These are phyloP conservation scores for Actinomortierella wolfii DNA, from an alignment of 371 early-diverging fungal genomes.

Conservation along the genomic window DNA sequence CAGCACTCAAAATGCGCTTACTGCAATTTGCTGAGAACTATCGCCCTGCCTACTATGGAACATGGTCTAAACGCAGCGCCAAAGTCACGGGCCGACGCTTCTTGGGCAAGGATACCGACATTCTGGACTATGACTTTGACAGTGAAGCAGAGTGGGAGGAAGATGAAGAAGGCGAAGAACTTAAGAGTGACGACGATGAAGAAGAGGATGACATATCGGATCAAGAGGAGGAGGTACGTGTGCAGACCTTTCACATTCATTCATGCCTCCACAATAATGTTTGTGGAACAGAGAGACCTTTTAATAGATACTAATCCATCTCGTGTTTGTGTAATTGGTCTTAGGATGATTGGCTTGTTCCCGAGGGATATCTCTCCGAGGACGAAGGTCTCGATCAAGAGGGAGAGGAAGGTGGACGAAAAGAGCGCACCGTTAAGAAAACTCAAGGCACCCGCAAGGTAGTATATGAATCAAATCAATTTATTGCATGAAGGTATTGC, in stretches of 20 bases:
- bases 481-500: no score
- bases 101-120: conserved; percentile 62
- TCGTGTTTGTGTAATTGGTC: background rate
- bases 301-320: no score
- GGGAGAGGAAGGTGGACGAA: conserved; percentile 49
- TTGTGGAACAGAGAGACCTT: no score
- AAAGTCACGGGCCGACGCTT: conserved; percentile 62
- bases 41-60: conserved; percentile 84
- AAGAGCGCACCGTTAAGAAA: background rate
- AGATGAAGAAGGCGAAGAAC: conserved; percentile 89
- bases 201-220: conserved; percentile 63
- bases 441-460: background rate
- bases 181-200: conserved; percentile 80
- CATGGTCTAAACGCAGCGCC: conserved; percentile 73
- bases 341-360: conserved; percentile 71
- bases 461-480: background rate
- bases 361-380: conserved; percentile 82
- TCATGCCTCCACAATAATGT: no score
- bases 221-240: conserved; percentile 57
- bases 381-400: conserved; percentile 68
- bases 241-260: conserved; percentile 16
- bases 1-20: conserved; percentile 64
- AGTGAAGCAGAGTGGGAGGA: conserved; percentile 93
- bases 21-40: conserved; percentile 75
- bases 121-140: conserved; percentile 84